These are phyloP conservation scores for Micractinium sp. DNA, from an alignment of 139 green algal species.

Conservation along the genomic window DNA sequence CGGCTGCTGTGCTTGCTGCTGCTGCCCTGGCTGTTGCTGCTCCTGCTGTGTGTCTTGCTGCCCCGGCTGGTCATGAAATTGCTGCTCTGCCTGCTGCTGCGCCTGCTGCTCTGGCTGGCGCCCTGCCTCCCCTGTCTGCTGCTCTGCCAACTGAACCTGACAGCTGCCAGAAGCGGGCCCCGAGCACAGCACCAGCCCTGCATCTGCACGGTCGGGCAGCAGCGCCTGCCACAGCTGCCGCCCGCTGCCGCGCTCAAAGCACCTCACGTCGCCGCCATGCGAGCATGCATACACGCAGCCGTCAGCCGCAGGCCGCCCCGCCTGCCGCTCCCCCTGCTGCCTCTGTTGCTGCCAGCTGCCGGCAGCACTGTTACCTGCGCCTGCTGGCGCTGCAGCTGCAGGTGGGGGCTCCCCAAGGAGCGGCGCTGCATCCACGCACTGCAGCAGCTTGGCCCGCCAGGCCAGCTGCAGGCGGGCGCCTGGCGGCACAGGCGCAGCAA, in stretches of 20 bases:
- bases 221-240: conserved; percentile 29
- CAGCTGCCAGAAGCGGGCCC: not conserved
- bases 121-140: not conserved
- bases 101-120: not conserved
- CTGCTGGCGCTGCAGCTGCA: not conserved
- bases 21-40: too few relatives aligned
- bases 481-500: not conserved
- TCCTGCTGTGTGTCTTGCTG: not conserved
- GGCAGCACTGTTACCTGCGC: not conserved
- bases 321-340: not conserved
- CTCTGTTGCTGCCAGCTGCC: too few relatives aligned
- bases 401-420: not conserved
- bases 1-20: not conserved
- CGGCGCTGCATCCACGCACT: conserved; percentile 44
- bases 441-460: conserved; percentile 31
- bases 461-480: not conserved
- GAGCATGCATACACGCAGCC: conserved; percentile 56
- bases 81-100: not conserved
- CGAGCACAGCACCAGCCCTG: conserved; percentile 38
- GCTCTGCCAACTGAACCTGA: conserved; percentile 5
- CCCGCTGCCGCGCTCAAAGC: conserved; percentile 38
- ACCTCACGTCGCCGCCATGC: conserved; percentile 56
- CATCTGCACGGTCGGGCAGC: conserved; percentile 39
- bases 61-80: too few relatives aligned
- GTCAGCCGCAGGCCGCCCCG: not conserved